Conservation (phyloP, 805 yeast species). For the Ascoidea rubescens region DNA sequence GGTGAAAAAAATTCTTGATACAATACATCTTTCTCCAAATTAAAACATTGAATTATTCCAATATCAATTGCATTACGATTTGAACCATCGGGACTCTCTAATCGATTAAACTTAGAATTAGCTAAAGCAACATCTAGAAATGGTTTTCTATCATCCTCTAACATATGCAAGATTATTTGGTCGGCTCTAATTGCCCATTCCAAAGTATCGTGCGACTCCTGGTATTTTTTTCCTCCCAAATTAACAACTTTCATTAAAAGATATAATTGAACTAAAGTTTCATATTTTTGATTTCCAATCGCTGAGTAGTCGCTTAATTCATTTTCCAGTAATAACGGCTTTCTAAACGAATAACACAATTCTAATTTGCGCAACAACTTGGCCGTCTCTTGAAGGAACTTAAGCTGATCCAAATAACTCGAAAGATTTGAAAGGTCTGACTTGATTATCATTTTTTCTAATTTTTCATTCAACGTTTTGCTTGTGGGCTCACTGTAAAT, state of each 20-base stretch:
- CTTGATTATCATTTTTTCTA: slow-evolving; percentile 54
- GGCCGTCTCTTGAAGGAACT: slow-evolving; percentile 33
- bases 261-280: slow-evolving; percentile 27
- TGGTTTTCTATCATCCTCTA: slow-evolving; percentile 44
- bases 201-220: slow-evolving; percentile 23
- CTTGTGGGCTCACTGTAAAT: slow-evolving; percentile 64
- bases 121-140: slow-evolving; percentile 61
- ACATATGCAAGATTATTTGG: slow-evolving; percentile 56
- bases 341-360: slow-evolving; percentile 34
- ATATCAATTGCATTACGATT: slow-evolving; percentile 48
- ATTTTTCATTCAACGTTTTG: slow-evolving; percentile 38
- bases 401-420: slow-evolving; percentile 33
- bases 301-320: slow-evolving; percentile 30
- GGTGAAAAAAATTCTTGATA: slow-evolving; percentile 66
- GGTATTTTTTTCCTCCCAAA: slow-evolving; percentile 18
- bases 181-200: slow-evolving; percentile 58
- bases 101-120: slow-evolving; percentile 42
- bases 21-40: slow-evolving; percentile 38
- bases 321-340: slow-evolving; percentile 30
- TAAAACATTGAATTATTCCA: slow-evolving; percentile 53
- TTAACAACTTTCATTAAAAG: slow-evolving; percentile 30
- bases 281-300: slow-evolving; percentile 23
- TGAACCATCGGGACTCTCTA: slow-evolving; percentile 53
- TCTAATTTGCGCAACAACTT: slow-evolving; percentile 25
- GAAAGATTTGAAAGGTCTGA: slow-evolving; percentile 53